These are phyloP conservation scores for Dissoconium aciculare DNA, from an alignment of 2,329 filamentous ascomycete species.

Conservation along the genomic window DNA sequence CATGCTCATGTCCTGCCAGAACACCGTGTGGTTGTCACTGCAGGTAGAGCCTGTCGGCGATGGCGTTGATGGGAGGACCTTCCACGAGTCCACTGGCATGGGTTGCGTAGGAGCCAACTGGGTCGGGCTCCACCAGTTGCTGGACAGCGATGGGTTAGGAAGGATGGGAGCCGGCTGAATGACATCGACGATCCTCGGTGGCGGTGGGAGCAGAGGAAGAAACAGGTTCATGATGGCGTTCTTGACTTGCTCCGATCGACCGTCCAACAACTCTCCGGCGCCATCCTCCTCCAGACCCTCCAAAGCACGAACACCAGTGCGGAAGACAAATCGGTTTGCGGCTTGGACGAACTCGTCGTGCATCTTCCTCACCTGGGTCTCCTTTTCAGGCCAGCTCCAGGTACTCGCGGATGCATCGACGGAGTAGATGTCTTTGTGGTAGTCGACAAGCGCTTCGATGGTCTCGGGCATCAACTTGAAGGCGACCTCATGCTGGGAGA, in stretches of 20 bases:
- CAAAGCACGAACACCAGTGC: constrained; percentile 72
- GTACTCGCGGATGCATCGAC: constrained; percentile 77
- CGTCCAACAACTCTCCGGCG: constrained; percentile 78
- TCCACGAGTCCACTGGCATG: constrained; percentile 72
- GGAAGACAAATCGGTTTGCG: constrained; percentile 93
- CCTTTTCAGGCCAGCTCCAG: constrained; percentile 93
- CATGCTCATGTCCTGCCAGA: constrained; percentile 70
- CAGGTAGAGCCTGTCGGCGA: constrained; percentile 54
- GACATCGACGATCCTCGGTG: constrained; percentile 77
- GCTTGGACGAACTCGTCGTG: constrained; percentile 94
- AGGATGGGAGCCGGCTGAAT: constrained; percentile 74
- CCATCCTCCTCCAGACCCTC: constrained; percentile 96
- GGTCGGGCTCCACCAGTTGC: constrained; percentile 61
- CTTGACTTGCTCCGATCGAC: constrained; percentile 89
- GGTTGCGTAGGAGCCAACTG: constrained; percentile 47
- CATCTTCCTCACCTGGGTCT: constrained; percentile 88
- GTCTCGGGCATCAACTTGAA: constrained; percentile 94
- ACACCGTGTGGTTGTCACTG: constrained; percentile 52
- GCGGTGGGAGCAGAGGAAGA: constrained; percentile 70
- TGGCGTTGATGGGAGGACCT: constrained; percentile 76
- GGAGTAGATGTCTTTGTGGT: constrained; percentile 91
- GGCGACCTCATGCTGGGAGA: constrained; percentile 89
- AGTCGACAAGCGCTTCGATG: constrained; percentile 83
- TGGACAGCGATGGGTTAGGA: constrained; percentile 53
- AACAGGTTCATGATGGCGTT: constrained; percentile 69